Evolutionary conservation across 148 eudicot species (phyloP), one percentile per base, ranked within the genome.

Genomic region (Cornus florida): DNA sequence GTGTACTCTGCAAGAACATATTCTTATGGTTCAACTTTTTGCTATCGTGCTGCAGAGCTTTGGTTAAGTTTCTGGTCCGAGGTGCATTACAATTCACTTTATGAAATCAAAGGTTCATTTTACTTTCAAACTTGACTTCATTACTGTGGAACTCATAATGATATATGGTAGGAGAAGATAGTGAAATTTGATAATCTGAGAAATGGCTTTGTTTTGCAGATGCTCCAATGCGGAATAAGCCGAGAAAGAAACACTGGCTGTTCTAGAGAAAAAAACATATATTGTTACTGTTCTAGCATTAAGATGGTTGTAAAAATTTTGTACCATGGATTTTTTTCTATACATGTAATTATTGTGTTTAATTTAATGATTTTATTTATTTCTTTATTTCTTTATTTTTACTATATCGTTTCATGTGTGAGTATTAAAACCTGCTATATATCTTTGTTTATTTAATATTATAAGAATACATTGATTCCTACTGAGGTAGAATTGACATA

Each of bases 31-130:
- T 62, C 23, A 17, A 7, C 6, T n/a, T 39, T 20, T 24, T 67
- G 43, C 59, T 48, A 72, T 69, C 71, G 35, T 81, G 60, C 56
- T 84, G 81, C 92, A 94, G 98, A 90, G 79, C 83, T 91, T 69
- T 94, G 98, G 98, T 82, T 94, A 79, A 94, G 98, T 79, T 94
- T 94, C 81, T 94, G 98, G 98, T 92, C 97, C 2, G 98, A 94
- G 86, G 95, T 94, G 83, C 98, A 94, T 82, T 94, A 94, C 87
- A 94, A 94, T 85, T 94, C 98, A 23, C 85, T 94, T 7, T 92
- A 92, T 48, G 97, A 90, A 66, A 71, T 92, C 38, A 89, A 74
- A 94, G 96, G 98, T 94, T 82, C 22, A 88, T 83, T 71, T 66
- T 24, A 76, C 41, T 50, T 56, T 78, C 41, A 64, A 23, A 56